Evolutionary conservation across 129 eudicot genomes (phyloP), one percentile per base, ranked within the genome.

Genomic region (Artemisia annua): DNA sequence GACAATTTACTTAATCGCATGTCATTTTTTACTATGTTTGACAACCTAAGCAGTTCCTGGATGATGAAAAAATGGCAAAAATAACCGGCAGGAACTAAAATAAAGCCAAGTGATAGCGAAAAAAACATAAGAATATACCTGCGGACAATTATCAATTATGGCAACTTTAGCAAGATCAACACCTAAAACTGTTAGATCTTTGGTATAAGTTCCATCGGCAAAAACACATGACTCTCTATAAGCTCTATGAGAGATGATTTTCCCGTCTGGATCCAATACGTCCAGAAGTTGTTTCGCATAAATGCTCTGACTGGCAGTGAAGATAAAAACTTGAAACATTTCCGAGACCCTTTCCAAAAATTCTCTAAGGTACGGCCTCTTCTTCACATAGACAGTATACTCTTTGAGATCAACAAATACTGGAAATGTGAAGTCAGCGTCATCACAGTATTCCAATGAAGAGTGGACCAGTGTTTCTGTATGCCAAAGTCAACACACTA

Each of bases 391-490:
- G 2, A 91, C 99, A 11, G 68, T 91, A 60, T 87, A 90, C 75
- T 90, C 97, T 78, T 85, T 95, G 76, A 75, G 78, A 85, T 88
- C 83, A 77, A 88, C 70, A 63, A 77, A 81, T 50, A 95, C 99
- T 7, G 86, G 75, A 83, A 95, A 95, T 26, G 88, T 88, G 83
- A 95, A 95, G 76, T 88, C 96, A n/a, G 96, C 96, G 63, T 82
- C 88, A 60, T 88, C 88, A 85, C 96, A 91, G 35, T 62, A 86
- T 55, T 95, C 97, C 86, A 91, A 60, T 51, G 99, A 85, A 49
- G 97, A 91, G 75, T 91, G 99, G 9, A 95, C 97, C 55, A 95
- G 95, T 8, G 99, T 95, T 80, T 95, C 99, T 95, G 89, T 53
- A 73, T 54, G 71, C 10, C 48, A 77, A 74, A 63, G 16, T 55